These are phyloP conservation scores for Helenozyma baotianmanensis DNA, from an alignment of 805 yeast species.

Conservation along the genomic window DNA sequence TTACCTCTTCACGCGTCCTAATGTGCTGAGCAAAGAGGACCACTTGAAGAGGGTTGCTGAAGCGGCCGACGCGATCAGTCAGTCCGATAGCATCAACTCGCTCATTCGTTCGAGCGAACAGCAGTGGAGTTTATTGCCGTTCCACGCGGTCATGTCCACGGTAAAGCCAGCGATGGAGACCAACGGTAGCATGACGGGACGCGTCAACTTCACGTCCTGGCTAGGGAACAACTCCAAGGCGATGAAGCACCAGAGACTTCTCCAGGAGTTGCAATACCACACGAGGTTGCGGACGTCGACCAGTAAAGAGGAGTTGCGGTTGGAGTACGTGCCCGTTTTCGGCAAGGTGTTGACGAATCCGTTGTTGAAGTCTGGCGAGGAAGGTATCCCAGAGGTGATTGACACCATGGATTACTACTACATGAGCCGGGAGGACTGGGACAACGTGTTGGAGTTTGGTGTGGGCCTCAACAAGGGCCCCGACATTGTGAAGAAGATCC, in stretches of 20 bases:
- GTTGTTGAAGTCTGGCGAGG: conserved; percentile 49
- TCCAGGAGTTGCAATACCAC: conserved; percentile 88
- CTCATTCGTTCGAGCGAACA: conserved; percentile 87
- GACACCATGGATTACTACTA: conserved; percentile 79
- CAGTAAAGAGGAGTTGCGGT: conserved; percentile 66
- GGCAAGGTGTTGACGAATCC: conserved; percentile 57
- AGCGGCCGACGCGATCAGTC: conserved; percentile 87
- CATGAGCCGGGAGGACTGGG: conserved; percentile 90
- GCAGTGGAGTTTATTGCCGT: conserved; percentile 89
- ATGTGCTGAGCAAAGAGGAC: conserved; percentile 37
- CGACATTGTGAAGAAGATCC: conserved; percentile 51
- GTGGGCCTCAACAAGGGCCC: conserved; percentile 53
- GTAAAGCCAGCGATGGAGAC: conserved; percentile 73
- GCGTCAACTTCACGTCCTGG: conserved; percentile 80
- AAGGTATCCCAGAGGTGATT: conserved; percentile 63
- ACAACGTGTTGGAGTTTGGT: conserved; percentile 74
- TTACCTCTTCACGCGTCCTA: conserved; percentile 66
- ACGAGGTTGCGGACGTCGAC: conserved; percentile 77
- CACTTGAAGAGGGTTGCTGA: conserved; percentile 61
- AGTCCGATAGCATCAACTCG: conserved; percentile 75
- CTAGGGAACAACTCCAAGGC: conserved; percentile 86
- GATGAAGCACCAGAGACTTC: conserved; percentile 68
- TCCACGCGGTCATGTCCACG: conserved; percentile 83
- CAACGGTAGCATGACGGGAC: conserved; percentile 63
- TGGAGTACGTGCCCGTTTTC: conserved; percentile 69